Conservation (phyloP, 257 asterid species). For the Nemophila menziesii region DNA sequence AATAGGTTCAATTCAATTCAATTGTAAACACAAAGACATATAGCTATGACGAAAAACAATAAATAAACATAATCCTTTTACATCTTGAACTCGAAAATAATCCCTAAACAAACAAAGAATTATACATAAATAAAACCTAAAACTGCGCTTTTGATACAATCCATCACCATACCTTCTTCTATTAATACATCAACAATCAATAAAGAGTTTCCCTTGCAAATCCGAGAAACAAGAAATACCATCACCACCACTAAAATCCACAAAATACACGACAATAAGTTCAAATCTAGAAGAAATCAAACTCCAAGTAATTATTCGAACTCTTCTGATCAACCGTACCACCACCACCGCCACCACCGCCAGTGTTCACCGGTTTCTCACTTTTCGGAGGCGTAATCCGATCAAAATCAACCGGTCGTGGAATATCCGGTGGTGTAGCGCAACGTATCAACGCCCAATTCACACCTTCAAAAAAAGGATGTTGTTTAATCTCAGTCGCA, state of each 20-base stretch:
- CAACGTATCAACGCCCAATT: constrained; percentile 37
- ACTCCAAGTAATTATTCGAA: constrained; percentile 26
- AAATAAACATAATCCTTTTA: too few relatives aligned
- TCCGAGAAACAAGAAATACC: too few relatives aligned
- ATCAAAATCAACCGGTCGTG: constrained; percentile 26
- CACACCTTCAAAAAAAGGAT: constrained; percentile 35
- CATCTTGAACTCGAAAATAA: neutral
- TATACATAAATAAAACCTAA: neutral
- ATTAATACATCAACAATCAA: too few relatives aligned
- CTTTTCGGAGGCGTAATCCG: constrained; percentile 20
- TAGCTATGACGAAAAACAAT: too few relatives aligned
- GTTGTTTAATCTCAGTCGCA: constrained; percentile 37
- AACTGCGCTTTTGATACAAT: neutral
- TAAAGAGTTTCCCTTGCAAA: too few relatives aligned
- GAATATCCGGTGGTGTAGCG: constrained; percentile 36
- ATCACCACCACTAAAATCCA: too few relatives aligned
- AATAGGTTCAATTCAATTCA: too few relatives aligned
- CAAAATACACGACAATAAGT: too few relatives aligned
- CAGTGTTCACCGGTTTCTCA: constrained; percentile 15
- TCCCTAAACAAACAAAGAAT: neutral
- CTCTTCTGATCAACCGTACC: constrained; percentile 17
- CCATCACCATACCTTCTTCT: neutral
- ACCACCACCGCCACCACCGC: constrained; percentile 13
- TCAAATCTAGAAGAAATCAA: constrained; percentile 30
- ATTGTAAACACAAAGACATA: neutral